phyloP scores from a whole-genome alignment of 352 stramenopile genomes.

The Phytophthora europaea region DNA sequence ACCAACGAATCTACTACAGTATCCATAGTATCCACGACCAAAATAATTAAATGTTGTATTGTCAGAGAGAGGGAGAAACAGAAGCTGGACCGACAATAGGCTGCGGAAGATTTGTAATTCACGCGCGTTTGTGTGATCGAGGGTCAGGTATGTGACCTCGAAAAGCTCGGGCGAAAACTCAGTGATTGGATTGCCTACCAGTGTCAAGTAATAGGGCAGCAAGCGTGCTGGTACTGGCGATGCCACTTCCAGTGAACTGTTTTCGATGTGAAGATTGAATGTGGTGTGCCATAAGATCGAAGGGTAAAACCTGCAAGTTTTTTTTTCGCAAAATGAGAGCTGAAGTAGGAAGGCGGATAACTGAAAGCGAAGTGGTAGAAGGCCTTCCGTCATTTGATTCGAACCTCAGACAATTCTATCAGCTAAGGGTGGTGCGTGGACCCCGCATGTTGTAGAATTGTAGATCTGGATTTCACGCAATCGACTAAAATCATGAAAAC shows the following conservation, averaged over 20 bases:
- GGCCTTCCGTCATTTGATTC: neutral
- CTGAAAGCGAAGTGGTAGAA: conserved; percentile 2
- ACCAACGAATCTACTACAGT: neutral
- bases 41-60: neutral
- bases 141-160: neutral
- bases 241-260: neutral
- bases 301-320: neutral
- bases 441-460: too few relatives aligned
- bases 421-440: too few relatives aligned
- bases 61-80: neutral
- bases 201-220: neutral
- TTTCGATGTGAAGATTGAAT: neutral
- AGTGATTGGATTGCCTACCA: neutral
- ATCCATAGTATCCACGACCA: neutral
- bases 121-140: neutral
- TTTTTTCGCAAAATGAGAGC: neutral
- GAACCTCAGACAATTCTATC: neutral
- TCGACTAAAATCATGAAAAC: neutral
- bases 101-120: neutral
- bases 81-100: neutral
- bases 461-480: neutral
- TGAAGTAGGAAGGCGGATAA: neutral
- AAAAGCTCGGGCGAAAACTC: neutral
- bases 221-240: neutral
- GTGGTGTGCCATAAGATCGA: neutral